phyloP scores from a whole-genome alignment of 371 early-diverging fungal genomes.

The Batkoa obscura region DNA sequence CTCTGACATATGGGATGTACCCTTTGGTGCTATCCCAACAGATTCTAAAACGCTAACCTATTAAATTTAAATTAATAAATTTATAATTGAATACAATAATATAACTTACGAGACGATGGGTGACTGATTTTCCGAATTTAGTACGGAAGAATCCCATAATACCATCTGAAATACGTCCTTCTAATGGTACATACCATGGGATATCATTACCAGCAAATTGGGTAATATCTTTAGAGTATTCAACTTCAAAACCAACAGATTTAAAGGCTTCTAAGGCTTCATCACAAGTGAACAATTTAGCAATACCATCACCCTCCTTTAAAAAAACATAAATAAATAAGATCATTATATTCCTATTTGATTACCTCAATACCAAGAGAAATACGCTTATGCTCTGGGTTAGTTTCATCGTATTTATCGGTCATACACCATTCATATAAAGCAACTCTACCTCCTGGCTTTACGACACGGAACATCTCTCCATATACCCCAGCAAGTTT shows the following conservation, averaged over 20 bases:
- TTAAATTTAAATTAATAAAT: neutral
- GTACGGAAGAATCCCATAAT: slow-evolving; percentile 29
- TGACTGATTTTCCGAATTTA: slow-evolving; percentile 11
- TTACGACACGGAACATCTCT: slow-evolving; percentile 73
- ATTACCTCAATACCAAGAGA: slow-evolving; percentile 57
- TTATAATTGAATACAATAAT: no score
- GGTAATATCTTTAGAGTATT: slow-evolving; percentile 45
- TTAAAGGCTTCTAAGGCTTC: slow-evolving; percentile 53
- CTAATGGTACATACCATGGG: slow-evolving; percentile 70
- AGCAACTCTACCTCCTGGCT: slow-evolving; percentile 78
- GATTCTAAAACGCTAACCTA: slow-evolving; percentile 33
- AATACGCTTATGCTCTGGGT: slow-evolving; percentile 50
- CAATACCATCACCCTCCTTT: slow-evolving; percentile 61
- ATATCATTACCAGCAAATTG: slow-evolving; percentile 33
- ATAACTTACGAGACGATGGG: slow-evolving; percentile 12
- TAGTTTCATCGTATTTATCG: slow-evolving; percentile 50
- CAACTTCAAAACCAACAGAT: slow-evolving; percentile 69
- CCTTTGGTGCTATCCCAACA: slow-evolving; percentile 59
- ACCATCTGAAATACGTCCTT: slow-evolving; percentile 31
- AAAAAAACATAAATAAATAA: neutral
- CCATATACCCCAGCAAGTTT: slow-evolving; percentile 63
- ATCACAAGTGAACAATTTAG: slow-evolving; percentile 50
- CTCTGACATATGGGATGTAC: slow-evolving; percentile 57
- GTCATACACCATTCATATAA: slow-evolving; percentile 88
- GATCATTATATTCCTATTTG: neutral